Percentiles rank a stretch among this genome's conserved stretches.
phyloP scores from a whole-genome alignment of 2,329 filamentous ascomycete species.

The Juglanconis oblonga region DNA sequence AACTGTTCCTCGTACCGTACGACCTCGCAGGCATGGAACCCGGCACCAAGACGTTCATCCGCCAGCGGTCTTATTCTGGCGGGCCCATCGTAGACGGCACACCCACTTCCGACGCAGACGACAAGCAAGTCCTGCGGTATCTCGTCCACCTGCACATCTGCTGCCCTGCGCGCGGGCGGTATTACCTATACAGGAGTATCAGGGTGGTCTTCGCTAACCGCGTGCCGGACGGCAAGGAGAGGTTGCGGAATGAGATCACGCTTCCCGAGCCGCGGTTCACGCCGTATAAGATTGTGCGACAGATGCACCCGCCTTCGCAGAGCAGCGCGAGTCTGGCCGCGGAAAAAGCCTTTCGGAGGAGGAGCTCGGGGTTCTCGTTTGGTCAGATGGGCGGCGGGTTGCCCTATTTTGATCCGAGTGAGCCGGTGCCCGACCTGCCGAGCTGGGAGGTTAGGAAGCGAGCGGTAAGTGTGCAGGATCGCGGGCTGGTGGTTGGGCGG shows the following conservation, averaged over 20 bases:
- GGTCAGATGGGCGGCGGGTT: slow-evolving; percentile 16
- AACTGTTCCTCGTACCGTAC: slow-evolving; percentile 91
- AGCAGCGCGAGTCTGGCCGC: slow-evolving; percentile 46
- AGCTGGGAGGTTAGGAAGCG: neutral
- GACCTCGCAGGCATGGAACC: slow-evolving; percentile 89
- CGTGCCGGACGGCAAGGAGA: slow-evolving; percentile 93
- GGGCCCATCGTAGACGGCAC: slow-evolving; percentile 65
- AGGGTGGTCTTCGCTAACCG: slow-evolving; percentile 95
- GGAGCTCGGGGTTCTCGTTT: slow-evolving; percentile 51
- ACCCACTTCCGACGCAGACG: slow-evolving; percentile 18
- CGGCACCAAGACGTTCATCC: slow-evolving; percentile 92
- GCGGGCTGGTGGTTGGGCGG: neutral
- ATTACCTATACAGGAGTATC: slow-evolving; percentile 87
- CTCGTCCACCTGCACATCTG: slow-evolving; percentile 92
- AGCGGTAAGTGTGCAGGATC: slow-evolving; percentile 8
- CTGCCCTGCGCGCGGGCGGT: slow-evolving; percentile 76
- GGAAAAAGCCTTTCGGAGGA: slow-evolving; percentile 58
- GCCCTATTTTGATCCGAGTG: neutral
- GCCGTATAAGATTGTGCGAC: slow-evolving; percentile 69
- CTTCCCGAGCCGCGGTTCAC: slow-evolving; percentile 84
- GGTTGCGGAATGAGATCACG: slow-evolving; percentile 83
- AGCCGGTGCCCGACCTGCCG: slow-evolving; percentile 10
- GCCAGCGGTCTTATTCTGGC: slow-evolving; percentile 87
- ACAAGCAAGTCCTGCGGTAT: slow-evolving; percentile 78
- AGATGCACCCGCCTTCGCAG: slow-evolving; percentile 37